phyloP scores from a whole-genome alignment of 306 rosid genomes.

The Amphicarpaea edgeworthii region DNA sequence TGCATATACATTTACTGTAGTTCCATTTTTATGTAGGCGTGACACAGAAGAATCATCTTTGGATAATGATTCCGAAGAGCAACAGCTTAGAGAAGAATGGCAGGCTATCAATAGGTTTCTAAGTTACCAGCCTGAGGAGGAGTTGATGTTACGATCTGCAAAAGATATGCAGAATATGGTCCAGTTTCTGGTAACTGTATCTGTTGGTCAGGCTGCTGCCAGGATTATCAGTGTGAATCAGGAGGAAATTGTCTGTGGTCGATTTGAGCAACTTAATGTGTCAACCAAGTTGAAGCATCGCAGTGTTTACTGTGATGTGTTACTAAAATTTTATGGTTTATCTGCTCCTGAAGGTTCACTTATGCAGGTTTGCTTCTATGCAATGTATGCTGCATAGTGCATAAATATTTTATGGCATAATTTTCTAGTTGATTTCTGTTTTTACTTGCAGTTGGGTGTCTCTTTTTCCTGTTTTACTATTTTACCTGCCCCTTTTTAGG shows the following conservation, averaged over 20 bases:
- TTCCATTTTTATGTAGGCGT: slow-evolving; percentile 56
- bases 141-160: slow-evolving; percentile 56
- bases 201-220: slow-evolving; percentile 89
- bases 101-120: slow-evolving; percentile 88
- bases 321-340: slow-evolving; percentile 84
- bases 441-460: neutral
- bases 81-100: slow-evolving; percentile 81
- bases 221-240: slow-evolving; percentile 77
- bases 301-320: slow-evolving; percentile 85
- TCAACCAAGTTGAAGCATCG: slow-evolving; percentile 85
- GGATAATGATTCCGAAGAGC: slow-evolving; percentile 64
- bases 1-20: slow-evolving; percentile 22
- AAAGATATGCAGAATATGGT: slow-evolving; percentile 81
- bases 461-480: slow-evolving; percentile 34
- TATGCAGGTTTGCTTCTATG: slow-evolving; percentile 78
- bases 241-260: slow-evolving; percentile 85
- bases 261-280: slow-evolving; percentile 90
- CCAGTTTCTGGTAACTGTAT: slow-evolving; percentile 74
- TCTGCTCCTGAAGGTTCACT: slow-evolving; percentile 97
- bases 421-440: slow-evolving; percentile 28
- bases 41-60: slow-evolving; percentile 62
- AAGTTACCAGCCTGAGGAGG: slow-evolving; percentile 88
- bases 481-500: neutral
- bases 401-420: slow-evolving; percentile 22
- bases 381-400: slow-evolving; percentile 36